phyloP scores from a whole-genome alignment of 108 stramenopile species.

The Conticribra guillardii region DNA sequence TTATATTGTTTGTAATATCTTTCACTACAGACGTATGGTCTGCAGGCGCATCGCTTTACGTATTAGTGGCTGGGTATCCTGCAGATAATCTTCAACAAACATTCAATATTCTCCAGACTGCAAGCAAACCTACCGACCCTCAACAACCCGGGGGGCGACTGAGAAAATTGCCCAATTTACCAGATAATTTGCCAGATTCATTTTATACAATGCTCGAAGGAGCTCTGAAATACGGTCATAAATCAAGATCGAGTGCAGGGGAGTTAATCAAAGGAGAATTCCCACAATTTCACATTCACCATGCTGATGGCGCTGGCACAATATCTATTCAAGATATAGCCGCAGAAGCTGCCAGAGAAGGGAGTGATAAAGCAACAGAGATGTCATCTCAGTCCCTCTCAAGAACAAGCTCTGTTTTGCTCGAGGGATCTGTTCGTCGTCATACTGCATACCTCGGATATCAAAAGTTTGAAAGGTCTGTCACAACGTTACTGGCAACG shows the following conservation, averaged over 20 bases:
- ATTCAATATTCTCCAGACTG: conserved; percentile 70
- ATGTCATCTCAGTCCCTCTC: background rate
- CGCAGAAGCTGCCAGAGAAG: conserved; percentile 36
- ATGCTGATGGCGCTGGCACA: conserved; percentile 14
- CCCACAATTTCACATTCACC: conserved; percentile 68
- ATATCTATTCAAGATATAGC: conserved; percentile 57
- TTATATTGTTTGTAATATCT: no score
- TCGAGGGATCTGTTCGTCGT: conserved; percentile 58
- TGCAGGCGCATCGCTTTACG: conserved; percentile 75
- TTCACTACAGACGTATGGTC: conserved; percentile 67
- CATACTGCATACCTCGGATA: conserved; percentile 68
- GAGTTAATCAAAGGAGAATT: conserved; percentile 71
- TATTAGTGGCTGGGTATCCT: conserved; percentile 85
- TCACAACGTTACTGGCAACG: conserved; percentile 76
- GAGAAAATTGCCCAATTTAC: conserved; percentile 67
- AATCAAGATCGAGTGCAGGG: conserved; percentile 60
- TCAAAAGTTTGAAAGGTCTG: conserved; percentile 69
- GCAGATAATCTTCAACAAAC: conserved; percentile 73
- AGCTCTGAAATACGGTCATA: conserved; percentile 65
- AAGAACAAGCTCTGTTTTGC: conserved; percentile 32
- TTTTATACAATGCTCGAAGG: conserved; percentile 74
- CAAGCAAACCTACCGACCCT: conserved; percentile 5
- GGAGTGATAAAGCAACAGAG: background rate
- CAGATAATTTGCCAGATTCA: conserved; percentile 75
- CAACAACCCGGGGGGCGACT: conserved; percentile 36